A percentile compares a stretch with the other conserved stretches of the same genome.
Evolutionary conservation across 768 basidiomycete species (phyloP).

Genomic region (Boletus eberwhitei): DNA sequence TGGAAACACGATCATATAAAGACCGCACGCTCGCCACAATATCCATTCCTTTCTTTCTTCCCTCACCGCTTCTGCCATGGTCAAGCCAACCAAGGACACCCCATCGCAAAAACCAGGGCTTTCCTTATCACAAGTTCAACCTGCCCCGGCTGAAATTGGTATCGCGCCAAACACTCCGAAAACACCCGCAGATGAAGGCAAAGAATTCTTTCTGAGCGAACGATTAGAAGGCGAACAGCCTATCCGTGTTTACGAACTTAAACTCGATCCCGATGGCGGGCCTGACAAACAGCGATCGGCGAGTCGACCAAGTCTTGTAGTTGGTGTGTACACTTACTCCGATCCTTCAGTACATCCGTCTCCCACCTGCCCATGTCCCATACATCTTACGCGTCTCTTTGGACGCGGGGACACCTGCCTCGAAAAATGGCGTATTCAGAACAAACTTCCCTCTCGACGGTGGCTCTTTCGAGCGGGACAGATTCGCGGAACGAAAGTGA

Average conservation of each 20-base stretch:
- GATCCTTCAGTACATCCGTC: slow-evolving; percentile 78
- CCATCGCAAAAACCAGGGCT: slow-evolving; percentile 7
- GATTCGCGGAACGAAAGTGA: slow-evolving; percentile 73
- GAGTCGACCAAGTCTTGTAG: slow-evolving; percentile 29
- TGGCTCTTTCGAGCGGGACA: slow-evolving; percentile 74
- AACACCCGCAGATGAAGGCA: slow-evolving; percentile 91
- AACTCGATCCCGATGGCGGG: slow-evolving; percentile 86
- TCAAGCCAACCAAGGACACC: not conserved
- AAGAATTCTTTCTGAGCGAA: slow-evolving; percentile 77
- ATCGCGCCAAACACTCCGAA: slow-evolving; percentile 54
- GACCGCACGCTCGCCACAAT: slow-evolving; percentile 4
- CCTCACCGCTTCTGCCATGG: slow-evolving; percentile 15
- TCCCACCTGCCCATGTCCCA: slow-evolving; percentile 85
- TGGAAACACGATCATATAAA: slow-evolving; percentile 13
- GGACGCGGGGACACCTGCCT: slow-evolving; percentile 88
- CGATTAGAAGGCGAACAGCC: slow-evolving; percentile 52
- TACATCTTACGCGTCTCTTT: slow-evolving; percentile 91
- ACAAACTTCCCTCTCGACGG: slow-evolving; percentile 98
- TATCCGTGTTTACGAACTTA: slow-evolving; percentile 82
- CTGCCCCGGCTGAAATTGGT: not conserved
- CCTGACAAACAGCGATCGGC: slow-evolving; percentile 84
- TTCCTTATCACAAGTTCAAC: slow-evolving; percentile 15
- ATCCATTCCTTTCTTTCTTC: not conserved
- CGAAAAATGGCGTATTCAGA: slow-evolving; percentile 88
- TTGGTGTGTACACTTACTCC: slow-evolving; percentile 5